Conservation (phyloP, 257 asterid genomes). For the Nicotiana noctiflora region DNA sequence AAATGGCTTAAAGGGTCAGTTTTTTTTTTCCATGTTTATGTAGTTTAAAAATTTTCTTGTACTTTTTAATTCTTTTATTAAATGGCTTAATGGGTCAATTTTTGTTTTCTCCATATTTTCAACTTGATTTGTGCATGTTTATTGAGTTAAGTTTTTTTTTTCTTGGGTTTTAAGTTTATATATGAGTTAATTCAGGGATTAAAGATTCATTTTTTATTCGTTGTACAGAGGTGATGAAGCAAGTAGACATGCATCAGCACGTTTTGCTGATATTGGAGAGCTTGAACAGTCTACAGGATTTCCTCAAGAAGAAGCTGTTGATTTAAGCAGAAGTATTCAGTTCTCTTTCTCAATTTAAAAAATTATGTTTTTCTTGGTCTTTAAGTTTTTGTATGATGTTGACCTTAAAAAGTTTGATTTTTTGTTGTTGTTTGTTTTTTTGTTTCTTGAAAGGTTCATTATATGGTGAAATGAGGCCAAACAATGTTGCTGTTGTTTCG, state of each 20-base stretch:
- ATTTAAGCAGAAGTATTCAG: conserved; percentile 44
- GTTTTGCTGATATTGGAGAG: conserved; percentile 53
- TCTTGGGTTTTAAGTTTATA: neutral
- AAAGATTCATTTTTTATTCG: neutral
- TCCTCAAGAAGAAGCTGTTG: conserved; percentile 46
- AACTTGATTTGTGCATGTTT: neutral
- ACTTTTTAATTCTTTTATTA: no score
- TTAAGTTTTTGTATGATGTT: neutral
- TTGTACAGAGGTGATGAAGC: conserved; percentile 40
- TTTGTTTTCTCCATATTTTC: neutral
- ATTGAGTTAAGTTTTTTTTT: no score
- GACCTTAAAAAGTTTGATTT: neutral
- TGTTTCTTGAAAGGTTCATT: conserved; percentile 28
- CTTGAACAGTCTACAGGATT: conserved; percentile 50
- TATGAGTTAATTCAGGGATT: neutral
- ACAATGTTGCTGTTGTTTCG: conserved; percentile 33
- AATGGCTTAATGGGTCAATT: no score
- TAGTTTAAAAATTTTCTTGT: no score
- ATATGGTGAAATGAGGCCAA: conserved; percentile 42
- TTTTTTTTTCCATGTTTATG: neutral
- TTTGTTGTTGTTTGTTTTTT: neutral
- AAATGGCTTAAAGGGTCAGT: neutral
- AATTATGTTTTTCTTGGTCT: no score
- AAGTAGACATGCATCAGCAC: conserved; percentile 30
- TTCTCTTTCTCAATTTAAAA: no score